Evolutionary conservation across 2,329 filamentous ascomycete species (phyloP).

Genomic region (Xylariaceae sp.): DNA sequence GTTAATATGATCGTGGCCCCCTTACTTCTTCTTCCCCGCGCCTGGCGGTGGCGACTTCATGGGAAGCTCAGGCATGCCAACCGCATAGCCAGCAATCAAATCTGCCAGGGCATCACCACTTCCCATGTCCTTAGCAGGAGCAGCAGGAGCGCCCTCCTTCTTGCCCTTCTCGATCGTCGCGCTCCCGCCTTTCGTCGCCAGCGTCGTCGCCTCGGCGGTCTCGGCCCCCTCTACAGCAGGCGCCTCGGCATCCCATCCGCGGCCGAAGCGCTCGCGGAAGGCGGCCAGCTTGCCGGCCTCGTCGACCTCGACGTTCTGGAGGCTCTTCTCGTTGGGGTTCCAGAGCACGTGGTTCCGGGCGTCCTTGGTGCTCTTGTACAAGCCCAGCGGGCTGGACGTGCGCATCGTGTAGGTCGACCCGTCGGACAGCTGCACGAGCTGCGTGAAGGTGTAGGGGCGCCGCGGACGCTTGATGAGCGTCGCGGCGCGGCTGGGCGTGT

Average conservation of each 20-base stretch:
- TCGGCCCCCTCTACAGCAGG: constrained; percentile 30
- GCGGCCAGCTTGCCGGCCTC: constrained; percentile 89
- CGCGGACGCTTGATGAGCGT: constrained; percentile 87
- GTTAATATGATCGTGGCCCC: background rate
- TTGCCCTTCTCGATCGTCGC: constrained; percentile 15
- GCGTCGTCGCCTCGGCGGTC: constrained; percentile 41
- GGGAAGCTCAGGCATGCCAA: constrained; percentile 8
- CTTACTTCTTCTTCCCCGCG: constrained; percentile 54
- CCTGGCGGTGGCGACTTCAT: constrained; percentile 43
- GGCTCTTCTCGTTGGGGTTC: constrained; percentile 83
- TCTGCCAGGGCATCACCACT: constrained; percentile 53
- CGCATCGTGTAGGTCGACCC: constrained; percentile 83
- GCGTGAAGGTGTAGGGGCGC: constrained; percentile 95
- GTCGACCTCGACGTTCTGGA: constrained; percentile 91
- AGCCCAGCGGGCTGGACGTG: constrained; percentile 72
- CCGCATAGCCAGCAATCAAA: constrained; percentile 58
- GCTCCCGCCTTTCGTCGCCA: background rate
- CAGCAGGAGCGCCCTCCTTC: constrained; percentile 29
- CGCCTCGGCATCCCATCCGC: constrained; percentile 72
- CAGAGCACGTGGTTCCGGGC: constrained; percentile 87
- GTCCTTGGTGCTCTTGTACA: constrained; percentile 75
- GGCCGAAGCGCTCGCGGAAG: constrained; percentile 85
- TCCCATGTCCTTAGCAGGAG: constrained; percentile 36
- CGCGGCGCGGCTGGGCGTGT: constrained; percentile 75
- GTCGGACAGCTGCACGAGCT: constrained; percentile 90